A percentile compares a stretch with the other conserved stretches of the same genome.
Conservation (phyloP, 1,139 yeast genomes). For the Debaryomycetaceae sp. region DNA sequence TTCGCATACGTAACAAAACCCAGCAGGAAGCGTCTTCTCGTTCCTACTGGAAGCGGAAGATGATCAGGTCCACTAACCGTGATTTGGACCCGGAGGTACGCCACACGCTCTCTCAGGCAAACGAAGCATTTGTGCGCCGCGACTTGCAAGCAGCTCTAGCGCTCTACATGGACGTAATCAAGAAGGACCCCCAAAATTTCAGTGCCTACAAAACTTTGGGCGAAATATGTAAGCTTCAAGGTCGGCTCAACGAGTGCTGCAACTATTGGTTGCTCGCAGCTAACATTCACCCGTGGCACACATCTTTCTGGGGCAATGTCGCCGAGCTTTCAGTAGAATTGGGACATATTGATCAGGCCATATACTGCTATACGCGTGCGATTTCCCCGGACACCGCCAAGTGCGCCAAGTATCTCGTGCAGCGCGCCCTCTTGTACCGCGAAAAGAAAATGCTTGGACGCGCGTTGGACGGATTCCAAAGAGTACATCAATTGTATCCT, state of each 20-base stretch:
- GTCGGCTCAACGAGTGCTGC: conserved; percentile 62
- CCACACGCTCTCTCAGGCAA: conserved; percentile 56
- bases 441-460: conserved; percentile 54
- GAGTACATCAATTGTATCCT: conserved; percentile 51
- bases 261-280: conserved; percentile 81
- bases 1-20: conserved; percentile 35
- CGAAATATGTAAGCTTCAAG: conserved; percentile 65
- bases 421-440: conserved; percentile 56
- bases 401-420: conserved; percentile 43
- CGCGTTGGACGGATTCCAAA: conserved; percentile 68
- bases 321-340: conserved; percentile 66
- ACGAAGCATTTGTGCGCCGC: conserved; percentile 63
- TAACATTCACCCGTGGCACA: conserved; percentile 65
- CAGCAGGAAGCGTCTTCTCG: conserved; percentile 17
- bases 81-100: conserved; percentile 66
- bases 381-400: conserved; percentile 41
- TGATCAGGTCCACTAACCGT: conserved; percentile 25
- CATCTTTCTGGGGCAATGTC: conserved; percentile 73
- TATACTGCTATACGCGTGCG: conserved; percentile 71
- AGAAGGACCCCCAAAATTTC: conserved; percentile 65
- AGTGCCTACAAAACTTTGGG: conserved; percentile 82
- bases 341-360: conserved; percentile 71
- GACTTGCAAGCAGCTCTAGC: conserved; percentile 59
- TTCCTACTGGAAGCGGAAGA: conserved; percentile 21
- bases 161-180: conserved; percentile 62